These are phyloP conservation scores for Corylus heterophylla DNA, from an alignment of 306 rosid species.

Conservation along the genomic window DNA sequence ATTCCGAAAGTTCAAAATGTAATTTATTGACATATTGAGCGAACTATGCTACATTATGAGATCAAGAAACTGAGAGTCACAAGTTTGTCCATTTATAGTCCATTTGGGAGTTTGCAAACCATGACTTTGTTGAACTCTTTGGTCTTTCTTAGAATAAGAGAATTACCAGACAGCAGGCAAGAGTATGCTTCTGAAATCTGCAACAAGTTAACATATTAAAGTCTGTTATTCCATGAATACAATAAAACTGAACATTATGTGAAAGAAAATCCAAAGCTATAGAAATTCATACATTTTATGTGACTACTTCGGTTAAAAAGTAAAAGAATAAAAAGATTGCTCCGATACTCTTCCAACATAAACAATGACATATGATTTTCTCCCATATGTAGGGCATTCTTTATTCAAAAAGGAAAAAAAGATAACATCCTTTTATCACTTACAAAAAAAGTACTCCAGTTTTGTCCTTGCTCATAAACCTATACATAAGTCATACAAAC, in stretches of 20 bases:
- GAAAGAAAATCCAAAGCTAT: background rate
- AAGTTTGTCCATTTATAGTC: conserved; percentile 12
- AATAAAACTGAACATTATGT: background rate
- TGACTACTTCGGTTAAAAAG: background rate
- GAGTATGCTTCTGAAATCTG: conserved; percentile 78
- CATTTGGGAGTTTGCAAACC: conserved; percentile 22
- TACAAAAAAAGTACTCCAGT: background rate
- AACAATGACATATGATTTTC: background rate
- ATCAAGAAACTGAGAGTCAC: background rate
- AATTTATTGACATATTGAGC: background rate
- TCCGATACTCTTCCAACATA: background rate
- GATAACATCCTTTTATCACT: background rate
- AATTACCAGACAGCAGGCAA: conserved; percentile 59
- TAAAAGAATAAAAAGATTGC: too few species aligned
- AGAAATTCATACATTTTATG: background rate
- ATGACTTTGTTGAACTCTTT: conserved; percentile 6
- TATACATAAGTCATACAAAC: background rate
- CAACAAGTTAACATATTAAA: conserved; percentile 34
- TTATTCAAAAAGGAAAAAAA: background rate
- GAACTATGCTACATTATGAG: background rate
- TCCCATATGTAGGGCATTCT: background rate
- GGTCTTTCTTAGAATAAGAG: background rate
- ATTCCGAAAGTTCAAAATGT: background rate
- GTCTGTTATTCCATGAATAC: conserved; percentile 17
- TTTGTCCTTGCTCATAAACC: background rate